Percentiles rank a stretch among this genome's conserved stretches.
These are phyloP conservation scores for Lyophyllum decastes DNA, from an alignment of 768 basidiomycete species.

Conservation along the genomic window DNA sequence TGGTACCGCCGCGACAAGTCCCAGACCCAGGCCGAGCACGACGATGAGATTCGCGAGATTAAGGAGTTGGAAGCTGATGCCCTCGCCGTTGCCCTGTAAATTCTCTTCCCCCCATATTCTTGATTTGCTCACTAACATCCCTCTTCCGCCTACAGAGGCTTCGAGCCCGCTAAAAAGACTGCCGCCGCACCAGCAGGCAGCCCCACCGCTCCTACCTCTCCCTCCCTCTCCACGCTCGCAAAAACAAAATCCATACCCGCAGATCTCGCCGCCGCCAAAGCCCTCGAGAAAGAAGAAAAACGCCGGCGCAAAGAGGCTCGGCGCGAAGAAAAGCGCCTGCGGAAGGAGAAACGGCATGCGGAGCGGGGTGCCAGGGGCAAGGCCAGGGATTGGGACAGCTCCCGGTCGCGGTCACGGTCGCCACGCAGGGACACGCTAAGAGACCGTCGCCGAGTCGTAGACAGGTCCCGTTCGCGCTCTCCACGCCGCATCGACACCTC, in stretches of 20 bases:
- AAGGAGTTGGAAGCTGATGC: slow-evolving; percentile 93
- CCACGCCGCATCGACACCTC: neutral
- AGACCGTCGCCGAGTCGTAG: slow-evolving; percentile 20
- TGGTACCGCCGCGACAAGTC: slow-evolving; percentile 82
- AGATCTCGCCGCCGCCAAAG: slow-evolving; percentile 19
- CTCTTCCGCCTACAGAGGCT: slow-evolving; percentile 57
- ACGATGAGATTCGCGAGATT: slow-evolving; percentile 76
- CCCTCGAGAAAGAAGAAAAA: slow-evolving; percentile 50
- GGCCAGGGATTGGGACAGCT: slow-evolving; percentile 22
- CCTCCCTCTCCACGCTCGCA: slow-evolving; percentile 8
- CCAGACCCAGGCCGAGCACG: slow-evolving; percentile 44
- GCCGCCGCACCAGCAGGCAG: slow-evolving; percentile 23
- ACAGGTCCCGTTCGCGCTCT: slow-evolving; percentile 5
- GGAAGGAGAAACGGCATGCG: slow-evolving; percentile 20
- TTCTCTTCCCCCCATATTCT: slow-evolving; percentile 6
- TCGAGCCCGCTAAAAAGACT: slow-evolving; percentile 54
- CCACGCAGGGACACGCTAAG: slow-evolving; percentile 25
- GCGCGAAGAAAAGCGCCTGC: slow-evolving; percentile 48
- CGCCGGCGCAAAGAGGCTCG: slow-evolving; percentile 50
- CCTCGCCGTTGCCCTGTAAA: slow-evolving; percentile 75
- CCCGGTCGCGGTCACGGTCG: slow-evolving; percentile 32
- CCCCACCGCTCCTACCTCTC: slow-evolving; percentile 14
- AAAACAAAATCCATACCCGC: slow-evolving; percentile 15
- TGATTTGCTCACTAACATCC: neutral
- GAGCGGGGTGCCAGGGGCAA: slow-evolving; percentile 22